Conservation (phyloP, 108 stramenopile genomes). For the Cyclotella kingstonii region DNA sequence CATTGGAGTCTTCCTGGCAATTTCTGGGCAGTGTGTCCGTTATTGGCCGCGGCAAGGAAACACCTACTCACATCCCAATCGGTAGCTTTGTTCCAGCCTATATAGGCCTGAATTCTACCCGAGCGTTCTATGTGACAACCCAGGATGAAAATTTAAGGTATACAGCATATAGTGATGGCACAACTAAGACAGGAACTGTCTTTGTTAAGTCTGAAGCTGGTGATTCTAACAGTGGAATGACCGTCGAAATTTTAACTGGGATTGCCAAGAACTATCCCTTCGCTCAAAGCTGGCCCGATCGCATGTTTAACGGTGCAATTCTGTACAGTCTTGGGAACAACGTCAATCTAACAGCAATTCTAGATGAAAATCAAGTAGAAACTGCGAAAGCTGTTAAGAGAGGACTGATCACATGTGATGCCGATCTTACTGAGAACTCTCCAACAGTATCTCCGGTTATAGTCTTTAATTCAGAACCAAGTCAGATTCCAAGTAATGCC, state of each 20-base stretch:
- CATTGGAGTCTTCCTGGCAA: constrained; percentile 9
- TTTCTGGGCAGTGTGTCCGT: constrained; percentile 36
- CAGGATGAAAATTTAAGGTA: constrained; percentile 38
- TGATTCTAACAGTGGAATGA: constrained; percentile 6
- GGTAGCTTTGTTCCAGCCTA: constrained; percentile 28
- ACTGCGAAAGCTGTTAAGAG: constrained; percentile 53
- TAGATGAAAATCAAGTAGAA: constrained; percentile 32
- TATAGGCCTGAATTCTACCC: constrained; percentile 8
- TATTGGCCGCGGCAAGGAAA: constrained; percentile 25
- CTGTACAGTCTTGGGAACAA: constrained; percentile 27
- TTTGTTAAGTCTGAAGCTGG: constrained; percentile 4
- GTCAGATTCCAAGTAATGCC: constrained; percentile 8
- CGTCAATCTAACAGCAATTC: not conserved
- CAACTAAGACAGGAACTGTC: constrained; percentile 11
- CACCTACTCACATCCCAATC: constrained; percentile 30
- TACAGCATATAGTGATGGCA: constrained; percentile 24
- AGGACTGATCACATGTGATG: constrained; percentile 31
- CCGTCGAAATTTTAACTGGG: constrained; percentile 24
- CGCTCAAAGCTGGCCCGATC: constrained; percentile 32
- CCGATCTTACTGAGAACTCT: not conserved
- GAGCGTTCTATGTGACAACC: constrained; percentile 36
- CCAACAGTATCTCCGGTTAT: constrained; percentile 3
- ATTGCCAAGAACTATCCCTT: constrained; percentile 44
- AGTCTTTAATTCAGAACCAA: constrained; percentile 13
- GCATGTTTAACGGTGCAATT: constrained; percentile 38